phyloP scores from a whole-genome alignment of 805 yeast species.

The Metschnikowia reukaufii region DNA sequence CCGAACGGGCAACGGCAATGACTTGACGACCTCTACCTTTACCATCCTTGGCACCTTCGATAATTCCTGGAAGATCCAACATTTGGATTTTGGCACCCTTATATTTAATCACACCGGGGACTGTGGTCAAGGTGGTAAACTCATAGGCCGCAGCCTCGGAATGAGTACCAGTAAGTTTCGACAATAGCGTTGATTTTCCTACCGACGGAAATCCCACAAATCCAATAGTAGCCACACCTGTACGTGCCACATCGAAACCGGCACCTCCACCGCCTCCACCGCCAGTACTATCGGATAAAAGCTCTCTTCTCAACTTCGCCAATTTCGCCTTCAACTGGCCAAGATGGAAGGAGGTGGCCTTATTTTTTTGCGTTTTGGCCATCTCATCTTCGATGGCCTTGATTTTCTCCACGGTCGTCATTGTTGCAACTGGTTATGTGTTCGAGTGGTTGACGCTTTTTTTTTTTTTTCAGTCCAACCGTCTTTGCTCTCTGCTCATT shows the following conservation, averaged over 20 bases:
- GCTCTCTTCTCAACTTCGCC: slow-evolving; percentile 92
- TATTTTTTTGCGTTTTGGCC: slow-evolving; percentile 97
- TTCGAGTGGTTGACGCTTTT: neutral
- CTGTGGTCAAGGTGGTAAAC: slow-evolving; percentile 95
- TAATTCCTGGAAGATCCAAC: slow-evolving; percentile 88
- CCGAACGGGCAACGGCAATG: slow-evolving; percentile 98
- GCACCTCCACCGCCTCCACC: slow-evolving; percentile 86
- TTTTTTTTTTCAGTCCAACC: neutral
- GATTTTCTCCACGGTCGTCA: slow-evolving; percentile 59
- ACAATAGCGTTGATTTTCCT: slow-evolving; percentile 80
- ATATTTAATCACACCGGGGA: slow-evolving; percentile 93
- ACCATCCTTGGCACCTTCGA: slow-evolving; percentile 90
- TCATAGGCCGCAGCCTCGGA: slow-evolving; percentile 98
- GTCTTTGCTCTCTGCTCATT: slow-evolving; percentile 1
- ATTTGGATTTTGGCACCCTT: slow-evolving; percentile 98
- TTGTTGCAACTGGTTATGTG: slow-evolving; percentile 14
- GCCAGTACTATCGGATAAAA: slow-evolving; percentile 61
- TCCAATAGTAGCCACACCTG: slow-evolving; percentile 97
- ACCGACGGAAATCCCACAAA: slow-evolving; percentile 99
- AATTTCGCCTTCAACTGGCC: slow-evolving; percentile 96
- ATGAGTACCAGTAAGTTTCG: slow-evolving; percentile 91
- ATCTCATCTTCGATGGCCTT: slow-evolving; percentile 94
- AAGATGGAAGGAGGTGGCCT: slow-evolving; percentile 95
- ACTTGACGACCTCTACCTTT: slow-evolving; percentile 95
- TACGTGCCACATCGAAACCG: slow-evolving; percentile 98